Base-by-base conservation (phyloP, 164 flowering plant species). In the Annona squamosa region DNA sequence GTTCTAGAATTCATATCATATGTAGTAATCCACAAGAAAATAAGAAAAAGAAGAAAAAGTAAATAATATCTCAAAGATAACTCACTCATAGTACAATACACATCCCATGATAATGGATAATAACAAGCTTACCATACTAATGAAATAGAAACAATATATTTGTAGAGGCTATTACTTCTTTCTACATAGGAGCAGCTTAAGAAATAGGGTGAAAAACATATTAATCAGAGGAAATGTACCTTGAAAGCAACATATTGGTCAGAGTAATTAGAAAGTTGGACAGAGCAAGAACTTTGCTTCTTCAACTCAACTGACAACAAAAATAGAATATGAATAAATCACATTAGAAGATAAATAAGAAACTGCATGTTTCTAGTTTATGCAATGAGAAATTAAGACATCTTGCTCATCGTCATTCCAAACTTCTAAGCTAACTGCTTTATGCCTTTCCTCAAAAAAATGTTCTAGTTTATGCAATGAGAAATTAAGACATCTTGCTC, bases 191-290 rank as follows among this genome's bases (percentile, higher is more conserved):
- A 26, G 37, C 37, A 26, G 37, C 37, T 26, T 26, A 26, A 26
- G 37, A 26, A 26, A 26, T 26, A 26, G 0, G 57, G 6, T 12
- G 12, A 5, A 7, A 48, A 48, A 48, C 57, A 7, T 12, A 48
- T 48, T 48, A 6, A 48, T 48, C 57, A 48, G 57, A 16, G 17
- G 52, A 17, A 16, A 46, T 26, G 42, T 69, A 94, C 98, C 97
- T 94, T 94, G 83, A 87, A 94, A 71, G 97, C 98, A 80, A 92
- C 92, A 89, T 82, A 69, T 13, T 89, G 82, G 43, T 83, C 74
- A 4, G 91, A 84, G 45, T 79, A 82, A 78, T 91, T 94, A 73
- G 79, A 70, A 19, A 94, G 91, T 67, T 76, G 81, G 66, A 94
- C 81, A 19, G 86, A 69, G 79, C 97, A 90, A 6, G 85, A 78